Evolutionary conservation across 768 basidiomycete genomes (phyloP).

Genomic region (Termitomyces sp.): DNA sequence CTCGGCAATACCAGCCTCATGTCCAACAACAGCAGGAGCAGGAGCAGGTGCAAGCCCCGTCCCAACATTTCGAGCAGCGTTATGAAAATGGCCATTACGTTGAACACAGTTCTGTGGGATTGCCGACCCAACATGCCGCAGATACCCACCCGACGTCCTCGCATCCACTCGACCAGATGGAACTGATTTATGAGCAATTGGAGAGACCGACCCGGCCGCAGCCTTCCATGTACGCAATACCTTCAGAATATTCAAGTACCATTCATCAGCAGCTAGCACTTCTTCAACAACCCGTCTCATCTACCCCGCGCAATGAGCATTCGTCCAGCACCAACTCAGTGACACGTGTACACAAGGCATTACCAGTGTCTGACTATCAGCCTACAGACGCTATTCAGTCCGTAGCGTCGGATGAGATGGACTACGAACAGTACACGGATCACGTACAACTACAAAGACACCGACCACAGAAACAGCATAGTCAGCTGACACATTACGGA

Average conservation of each 20-base stretch:
- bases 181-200: background rate
- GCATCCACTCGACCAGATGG: background rate
- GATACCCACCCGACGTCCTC: background rate
- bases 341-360: background rate
- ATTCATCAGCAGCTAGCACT: background rate
- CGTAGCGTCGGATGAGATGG: background rate
- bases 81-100: too few relatives aligned
- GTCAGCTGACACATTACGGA: too few relatives aligned
- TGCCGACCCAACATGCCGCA: background rate
- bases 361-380: background rate
- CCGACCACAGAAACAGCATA: too few relatives aligned
- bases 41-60: constrained; percentile 4
- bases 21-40: constrained; percentile 6
- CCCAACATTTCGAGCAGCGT: background rate
- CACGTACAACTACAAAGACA: background rate
- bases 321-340: background rate
- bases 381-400: background rate
- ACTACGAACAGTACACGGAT: background rate
- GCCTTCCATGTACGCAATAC: constrained; percentile 21
- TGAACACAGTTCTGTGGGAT: too few relatives aligned
- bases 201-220: background rate
- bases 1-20: constrained; percentile 6
- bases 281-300: background rate
- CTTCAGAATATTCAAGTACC: constrained; percentile 16
- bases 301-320: background rate